Evolutionary conservation across 1,284 basidiomycete species (phyloP), one percentile per base, ranked within the genome.

Genomic region (Cutaneotrichosporon sp.): DNA sequence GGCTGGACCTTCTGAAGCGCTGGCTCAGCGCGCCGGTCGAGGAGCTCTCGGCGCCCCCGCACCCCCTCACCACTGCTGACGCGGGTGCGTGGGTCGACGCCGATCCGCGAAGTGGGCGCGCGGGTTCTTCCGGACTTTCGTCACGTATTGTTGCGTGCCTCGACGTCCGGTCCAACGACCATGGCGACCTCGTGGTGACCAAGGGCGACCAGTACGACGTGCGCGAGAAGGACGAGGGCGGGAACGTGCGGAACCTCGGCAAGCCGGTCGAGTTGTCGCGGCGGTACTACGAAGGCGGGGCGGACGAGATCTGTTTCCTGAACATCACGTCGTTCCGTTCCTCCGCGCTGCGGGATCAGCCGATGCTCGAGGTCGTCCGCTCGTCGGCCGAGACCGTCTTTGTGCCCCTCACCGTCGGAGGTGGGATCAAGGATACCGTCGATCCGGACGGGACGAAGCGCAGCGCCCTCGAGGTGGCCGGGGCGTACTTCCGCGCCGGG

Each of bases 191-290:
- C 47, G 93, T 99, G 52, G 96, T 99, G 2, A 99, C 96, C 45
- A 99, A 99, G 78, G 96, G 96, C 51, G 96, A 99, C 75, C 93
- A 96, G 70, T 99, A 99, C 77, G 91, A 97, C 68, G 94, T 97
- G 14, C 88, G 94, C 52, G 94, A 97, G 74, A 89, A 87, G 68
- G 59, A 54, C 11, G 57, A 64, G 34, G 60, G 54, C 27, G 86
- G 91, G 31, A 84, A 85, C 4, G 96, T 99, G 6, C 87, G 96
- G 59, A 98, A 99, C 75, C 85, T 99, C 55, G 96, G 96, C 54
- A 97, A 97, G 77, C 96, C 96, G 3, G 91, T 99, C 65, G 84
- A 90, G 33, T 84, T 98, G 47, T 88, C 94, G 2, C 81, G 81
- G 45, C 82, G 84, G 56, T 98, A 99, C 77, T 97, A 88, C 76